Conservation (phyloP, 78 protist species). For the Anaeramoeba flamelloides region DNA sequence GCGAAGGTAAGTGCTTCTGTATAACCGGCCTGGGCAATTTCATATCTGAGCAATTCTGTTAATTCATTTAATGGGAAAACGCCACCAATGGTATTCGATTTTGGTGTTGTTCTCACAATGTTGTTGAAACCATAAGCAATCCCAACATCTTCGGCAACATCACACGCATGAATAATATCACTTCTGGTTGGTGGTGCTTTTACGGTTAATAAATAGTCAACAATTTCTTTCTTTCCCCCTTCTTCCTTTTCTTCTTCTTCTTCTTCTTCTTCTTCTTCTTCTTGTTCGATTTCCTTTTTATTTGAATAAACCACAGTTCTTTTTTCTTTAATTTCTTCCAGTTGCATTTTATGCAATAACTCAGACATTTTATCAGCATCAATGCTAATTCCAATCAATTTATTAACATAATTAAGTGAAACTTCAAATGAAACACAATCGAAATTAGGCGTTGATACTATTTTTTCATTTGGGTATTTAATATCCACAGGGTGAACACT, state of each 20-base stretch:
- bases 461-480: not conserved
- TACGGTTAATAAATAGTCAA: constrained; percentile 19
- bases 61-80: constrained; percentile 59
- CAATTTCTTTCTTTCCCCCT: not conserved
- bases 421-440: not conserved
- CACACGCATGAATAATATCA: constrained; percentile 89
- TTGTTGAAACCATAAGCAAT: constrained; percentile 83
- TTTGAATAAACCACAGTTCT: too few relatives aligned
- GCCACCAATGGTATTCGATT: constrained; percentile 14
- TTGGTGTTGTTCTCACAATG: constrained; percentile 28
- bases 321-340: not conserved
- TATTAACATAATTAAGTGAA: not conserved
- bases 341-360: not conserved
- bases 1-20: constrained; percentile 72
- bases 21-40: constrained; percentile 73
- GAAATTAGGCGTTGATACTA: not conserved
- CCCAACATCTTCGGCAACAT: constrained; percentile 94
- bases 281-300: too few relatives aligned
- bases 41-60: constrained; percentile 53
- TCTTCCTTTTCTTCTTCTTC: too few relatives aligned
- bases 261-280: too few relatives aligned
- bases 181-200: constrained; percentile 45
- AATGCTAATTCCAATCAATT: constrained; percentile 5
- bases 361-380: not conserved
- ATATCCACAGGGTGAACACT: too few relatives aligned